A percentile compares a stretch with the other conserved stretches of the same genome.
phyloP scores from a whole-genome alignment of 139 green algal genomes.

The Chlorella sp. region DNA sequence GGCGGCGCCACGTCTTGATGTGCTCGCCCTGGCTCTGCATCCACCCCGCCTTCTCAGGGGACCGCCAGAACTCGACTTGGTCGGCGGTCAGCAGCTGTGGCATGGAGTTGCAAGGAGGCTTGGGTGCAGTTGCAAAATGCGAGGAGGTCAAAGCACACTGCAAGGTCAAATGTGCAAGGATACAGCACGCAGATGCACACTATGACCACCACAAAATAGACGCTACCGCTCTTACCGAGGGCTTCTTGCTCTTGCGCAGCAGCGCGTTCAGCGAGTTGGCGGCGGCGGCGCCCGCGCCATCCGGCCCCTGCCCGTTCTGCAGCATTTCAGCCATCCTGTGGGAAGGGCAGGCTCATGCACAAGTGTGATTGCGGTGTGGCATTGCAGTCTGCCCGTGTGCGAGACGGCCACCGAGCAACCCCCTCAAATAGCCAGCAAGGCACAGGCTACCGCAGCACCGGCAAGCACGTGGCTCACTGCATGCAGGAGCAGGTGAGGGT shows the following conservation, averaged over 20 bases:
- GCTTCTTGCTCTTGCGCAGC: constrained; percentile 49
- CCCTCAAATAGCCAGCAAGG: too few species aligned
- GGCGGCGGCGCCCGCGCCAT: constrained; percentile 52
- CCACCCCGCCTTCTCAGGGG: constrained; percentile 87
- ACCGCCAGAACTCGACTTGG: constrained; percentile 89
- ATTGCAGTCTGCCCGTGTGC: too few species aligned
- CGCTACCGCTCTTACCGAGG: neutral
- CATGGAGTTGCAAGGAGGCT: neutral
- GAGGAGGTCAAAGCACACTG: neutral
- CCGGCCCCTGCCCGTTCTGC: constrained; percentile 56
- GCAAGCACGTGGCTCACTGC: constrained; percentile 59
- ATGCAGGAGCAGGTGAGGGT: constrained; percentile 89
- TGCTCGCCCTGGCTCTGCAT: constrained; percentile 88
- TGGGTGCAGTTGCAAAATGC: too few species aligned
- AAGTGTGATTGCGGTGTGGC: too few species aligned
- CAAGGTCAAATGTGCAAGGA: neutral
- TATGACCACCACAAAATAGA: too few species aligned
- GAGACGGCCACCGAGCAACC: too few species aligned
- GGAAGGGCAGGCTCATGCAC: too few species aligned
- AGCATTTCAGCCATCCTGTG: constrained; percentile 84
- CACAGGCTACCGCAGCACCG: too few species aligned
- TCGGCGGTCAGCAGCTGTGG: constrained; percentile 71
- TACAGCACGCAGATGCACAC: neutral
- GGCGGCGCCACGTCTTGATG: constrained; percentile 87
- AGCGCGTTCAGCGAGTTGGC: constrained; percentile 66